These are phyloP conservation scores for Hydnomerulius pinastri DNA, from an alignment of 768 basidiomycete species.

Conservation along the genomic window DNA sequence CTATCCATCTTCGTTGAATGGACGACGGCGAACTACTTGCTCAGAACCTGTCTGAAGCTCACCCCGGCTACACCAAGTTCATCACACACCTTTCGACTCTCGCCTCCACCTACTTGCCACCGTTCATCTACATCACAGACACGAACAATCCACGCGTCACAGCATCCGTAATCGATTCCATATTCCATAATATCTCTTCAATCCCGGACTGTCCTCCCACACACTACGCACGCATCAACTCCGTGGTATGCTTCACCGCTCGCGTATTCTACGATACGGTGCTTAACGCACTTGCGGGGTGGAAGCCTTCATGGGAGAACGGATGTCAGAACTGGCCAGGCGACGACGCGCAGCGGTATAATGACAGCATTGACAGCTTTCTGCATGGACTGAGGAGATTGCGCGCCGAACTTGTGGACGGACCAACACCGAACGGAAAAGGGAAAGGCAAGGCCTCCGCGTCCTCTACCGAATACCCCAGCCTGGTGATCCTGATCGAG, in stretches of 20 bases:
- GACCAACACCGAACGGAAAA: slow-evolving; percentile 26
- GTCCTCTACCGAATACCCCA: slow-evolving; percentile 17
- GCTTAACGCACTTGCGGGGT: slow-evolving; percentile 59
- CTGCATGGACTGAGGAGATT: slow-evolving; percentile 59
- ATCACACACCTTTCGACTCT: slow-evolving; percentile 29
- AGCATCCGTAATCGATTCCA: slow-evolving; percentile 31
- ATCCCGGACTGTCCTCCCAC: slow-evolving; percentile 27
- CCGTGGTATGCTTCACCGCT: slow-evolving; percentile 59
- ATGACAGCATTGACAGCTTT: slow-evolving; percentile 68
- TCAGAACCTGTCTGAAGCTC: slow-evolving; percentile 5
- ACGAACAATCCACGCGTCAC: slow-evolving; percentile 50
- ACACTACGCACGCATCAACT: slow-evolving; percentile 51
- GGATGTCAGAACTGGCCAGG: slow-evolving; percentile 62
- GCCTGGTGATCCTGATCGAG: slow-evolving; percentile 64
- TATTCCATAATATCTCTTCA: slow-evolving; percentile 14
- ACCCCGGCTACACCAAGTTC: slow-evolving; percentile 29
- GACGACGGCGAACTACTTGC: slow-evolving; percentile 15
- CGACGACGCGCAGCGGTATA: slow-evolving; percentile 48
- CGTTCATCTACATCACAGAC: slow-evolving; percentile 72
- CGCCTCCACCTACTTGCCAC: slow-evolving; percentile 46
- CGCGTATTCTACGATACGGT: slow-evolving; percentile 67
- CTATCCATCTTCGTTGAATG: too few relatives aligned
- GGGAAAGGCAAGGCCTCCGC: slow-evolving; percentile 32
- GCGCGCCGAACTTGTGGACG: slow-evolving; percentile 22
- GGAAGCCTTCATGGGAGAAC: slow-evolving; percentile 58